Percentiles rank a stretch among this genome's conserved stretches.
These are phyloP conservation scores for Phoma sp. DNA, from an alignment of 2,329 filamentous ascomycete genomes.

Conservation along the genomic window DNA sequence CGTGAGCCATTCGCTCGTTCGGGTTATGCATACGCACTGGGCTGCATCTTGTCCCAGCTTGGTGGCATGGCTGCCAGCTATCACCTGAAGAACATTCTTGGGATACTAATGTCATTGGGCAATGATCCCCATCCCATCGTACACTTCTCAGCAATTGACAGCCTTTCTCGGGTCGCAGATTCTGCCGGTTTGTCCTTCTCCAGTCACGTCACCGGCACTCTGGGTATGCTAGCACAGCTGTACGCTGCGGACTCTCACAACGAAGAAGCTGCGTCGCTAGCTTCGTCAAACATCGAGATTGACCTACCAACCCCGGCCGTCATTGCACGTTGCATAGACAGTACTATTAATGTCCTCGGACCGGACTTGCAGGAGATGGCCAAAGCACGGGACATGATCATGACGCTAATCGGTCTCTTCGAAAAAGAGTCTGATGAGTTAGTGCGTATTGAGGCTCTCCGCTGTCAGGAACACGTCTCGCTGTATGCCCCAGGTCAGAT, in stretches of 20 bases:
- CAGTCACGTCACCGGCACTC: slow-evolving; percentile 84
- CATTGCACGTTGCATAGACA: slow-evolving; percentile 87
- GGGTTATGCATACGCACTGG: slow-evolving; percentile 91
- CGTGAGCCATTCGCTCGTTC: slow-evolving; percentile 91
- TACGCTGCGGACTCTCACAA: slow-evolving; percentile 94
- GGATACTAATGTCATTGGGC: slow-evolving; percentile 96
- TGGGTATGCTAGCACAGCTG: slow-evolving; percentile 92
- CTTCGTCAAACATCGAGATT: slow-evolving; percentile 89
- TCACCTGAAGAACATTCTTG: slow-evolving; percentile 95
- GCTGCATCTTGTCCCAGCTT: slow-evolving; percentile 92
- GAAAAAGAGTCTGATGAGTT: slow-evolving; percentile 74
- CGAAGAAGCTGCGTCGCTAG: slow-evolving; percentile 77
- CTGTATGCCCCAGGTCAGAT: slow-evolving; percentile 90
- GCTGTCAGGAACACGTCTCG: slow-evolving; percentile 88
- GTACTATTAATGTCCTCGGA: slow-evolving; percentile 94
- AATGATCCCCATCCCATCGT: slow-evolving; percentile 95
- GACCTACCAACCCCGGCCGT: slow-evolving; percentile 83
- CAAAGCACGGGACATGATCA: slow-evolving; percentile 90
- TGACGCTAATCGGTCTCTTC: slow-evolving; percentile 85
- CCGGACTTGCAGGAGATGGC: slow-evolving; percentile 92
- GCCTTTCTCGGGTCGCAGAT: slow-evolving; percentile 83
- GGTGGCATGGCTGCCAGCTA: slow-evolving; percentile 97
- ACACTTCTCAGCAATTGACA: slow-evolving; percentile 95
- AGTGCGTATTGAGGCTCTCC: slow-evolving; percentile 78
- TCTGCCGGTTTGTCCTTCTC: slow-evolving; percentile 93